These are phyloP conservation scores for Colletotrichum sp. DNA, from an alignment of 2,329 filamentous ascomycete species.

Conservation along the genomic window DNA sequence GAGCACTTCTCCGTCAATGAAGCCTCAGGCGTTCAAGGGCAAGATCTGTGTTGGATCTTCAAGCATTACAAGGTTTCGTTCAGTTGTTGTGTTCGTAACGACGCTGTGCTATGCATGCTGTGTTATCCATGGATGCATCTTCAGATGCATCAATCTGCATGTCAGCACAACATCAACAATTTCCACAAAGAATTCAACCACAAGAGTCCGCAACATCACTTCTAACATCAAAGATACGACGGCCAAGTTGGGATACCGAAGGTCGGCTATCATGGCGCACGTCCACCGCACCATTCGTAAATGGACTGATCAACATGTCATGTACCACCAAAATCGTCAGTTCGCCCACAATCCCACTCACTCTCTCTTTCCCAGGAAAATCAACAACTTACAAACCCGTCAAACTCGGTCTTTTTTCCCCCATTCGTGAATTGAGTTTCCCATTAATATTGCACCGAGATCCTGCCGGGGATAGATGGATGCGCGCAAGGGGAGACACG, in stretches of 20 bases:
- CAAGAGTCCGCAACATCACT: background rate
- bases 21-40: fast-evolving
- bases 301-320: background rate
- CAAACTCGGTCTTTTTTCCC: background rate
- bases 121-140: background rate
- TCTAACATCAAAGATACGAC: background rate
- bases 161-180: background rate
- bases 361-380: background rate
- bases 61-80: fast-evolving
- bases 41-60: background rate
- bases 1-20: background rate
- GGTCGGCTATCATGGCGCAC: background rate
- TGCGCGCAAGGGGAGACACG: background rate
- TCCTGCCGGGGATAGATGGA: background rate
- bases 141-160: background rate
- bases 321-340: background rate
- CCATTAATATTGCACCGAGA: background rate
- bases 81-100: background rate
- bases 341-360: background rate
- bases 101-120: background rate
- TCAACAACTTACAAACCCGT: background rate
- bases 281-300: background rate
- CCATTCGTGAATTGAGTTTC: background rate
- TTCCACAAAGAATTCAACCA: background rate
- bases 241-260: background rate